A percentile compares a stretch with the other conserved stretches of the same genome.
Evolutionary conservation across 441 rosid species (phyloP).

Genomic region (Euphorbia celastroides): DNA sequence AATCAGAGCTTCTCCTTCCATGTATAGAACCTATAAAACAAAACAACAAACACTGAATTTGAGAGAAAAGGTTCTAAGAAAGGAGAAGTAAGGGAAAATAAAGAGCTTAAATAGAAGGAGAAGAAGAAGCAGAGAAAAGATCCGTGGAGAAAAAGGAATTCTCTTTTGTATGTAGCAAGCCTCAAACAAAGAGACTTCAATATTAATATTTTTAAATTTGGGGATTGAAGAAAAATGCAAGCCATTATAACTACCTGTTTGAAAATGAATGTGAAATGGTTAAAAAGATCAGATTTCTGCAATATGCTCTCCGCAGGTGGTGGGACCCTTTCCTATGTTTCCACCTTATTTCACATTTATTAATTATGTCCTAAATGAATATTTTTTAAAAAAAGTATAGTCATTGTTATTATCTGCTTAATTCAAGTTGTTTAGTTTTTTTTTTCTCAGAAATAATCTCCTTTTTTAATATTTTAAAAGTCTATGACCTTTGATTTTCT

Average conservation of each 20-base stretch:
- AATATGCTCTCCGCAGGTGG: too few relatives aligned
- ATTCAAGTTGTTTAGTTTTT: not conserved
- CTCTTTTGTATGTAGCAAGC: conserved; percentile 38
- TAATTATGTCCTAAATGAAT: too few relatives aligned
- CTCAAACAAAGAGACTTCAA: too few relatives aligned
- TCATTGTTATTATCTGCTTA: not conserved
- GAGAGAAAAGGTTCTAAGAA: conserved; percentile 40
- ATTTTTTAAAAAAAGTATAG: too few relatives aligned
- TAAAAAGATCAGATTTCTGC: not conserved
- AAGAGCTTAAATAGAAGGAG: conserved; percentile 59
- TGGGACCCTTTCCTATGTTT: too few relatives aligned
- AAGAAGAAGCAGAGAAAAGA: conserved; percentile 38
- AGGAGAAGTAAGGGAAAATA: conserved; percentile 30
- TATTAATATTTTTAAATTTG: too few relatives aligned
- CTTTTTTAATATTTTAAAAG: conserved; percentile 5
- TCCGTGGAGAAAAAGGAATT: conserved; percentile 70
- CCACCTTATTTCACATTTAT: too few relatives aligned
- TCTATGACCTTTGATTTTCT: too few relatives aligned
- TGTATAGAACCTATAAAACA: conserved; percentile 12
- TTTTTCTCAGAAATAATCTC: not conserved
- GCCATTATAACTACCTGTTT: not conserved
- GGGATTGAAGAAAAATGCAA: too few relatives aligned
- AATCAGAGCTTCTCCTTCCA: conserved; percentile 53
- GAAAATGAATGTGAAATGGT: not conserved
- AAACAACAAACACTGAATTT: conserved; percentile 19